phyloP scores from a whole-genome alignment of 331 rosid species.

The Telfairia occidentalis region DNA sequence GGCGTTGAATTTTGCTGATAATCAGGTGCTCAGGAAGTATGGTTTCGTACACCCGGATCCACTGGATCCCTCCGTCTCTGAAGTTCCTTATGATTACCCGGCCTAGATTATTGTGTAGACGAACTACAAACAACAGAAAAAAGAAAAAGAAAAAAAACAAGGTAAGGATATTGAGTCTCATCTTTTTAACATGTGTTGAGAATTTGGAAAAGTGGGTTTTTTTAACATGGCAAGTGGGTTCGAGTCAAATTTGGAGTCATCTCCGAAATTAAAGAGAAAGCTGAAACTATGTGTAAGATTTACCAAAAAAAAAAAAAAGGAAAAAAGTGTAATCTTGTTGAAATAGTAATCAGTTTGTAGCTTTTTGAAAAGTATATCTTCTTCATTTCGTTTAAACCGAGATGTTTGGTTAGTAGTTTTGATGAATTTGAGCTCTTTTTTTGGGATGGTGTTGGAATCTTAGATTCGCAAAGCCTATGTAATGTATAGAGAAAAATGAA shows the following conservation, averaged over 20 bases:
- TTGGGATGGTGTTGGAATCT: neutral
- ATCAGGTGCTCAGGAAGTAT: constrained; percentile 52
- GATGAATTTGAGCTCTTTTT: neutral
- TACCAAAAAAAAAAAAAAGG: neutral
- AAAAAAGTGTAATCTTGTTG: neutral
- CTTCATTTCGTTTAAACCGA: neutral
- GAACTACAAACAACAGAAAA: too few relatives aligned
- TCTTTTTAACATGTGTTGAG: neutral
- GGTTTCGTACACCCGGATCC: constrained; percentile 45
- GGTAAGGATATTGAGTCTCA: neutral
- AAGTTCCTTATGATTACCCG: constrained; percentile 53
- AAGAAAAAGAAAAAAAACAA: too few relatives aligned
- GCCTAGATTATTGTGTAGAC: neutral
- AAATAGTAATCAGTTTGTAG: neutral
- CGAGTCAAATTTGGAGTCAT: neutral
- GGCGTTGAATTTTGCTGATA: constrained; percentile 69
- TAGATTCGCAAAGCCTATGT: neutral
- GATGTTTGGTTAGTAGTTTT: neutral
- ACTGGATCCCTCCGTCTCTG: constrained; percentile 24
- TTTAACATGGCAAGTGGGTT: neutral
- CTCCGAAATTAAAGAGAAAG: neutral
- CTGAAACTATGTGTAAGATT: neutral
- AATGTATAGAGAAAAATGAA: neutral
- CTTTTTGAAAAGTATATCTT: neutral
- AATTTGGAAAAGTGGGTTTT: neutral